phyloP scores from a whole-genome alignment of 805 yeast species.

The Pichia kluyveri region DNA sequence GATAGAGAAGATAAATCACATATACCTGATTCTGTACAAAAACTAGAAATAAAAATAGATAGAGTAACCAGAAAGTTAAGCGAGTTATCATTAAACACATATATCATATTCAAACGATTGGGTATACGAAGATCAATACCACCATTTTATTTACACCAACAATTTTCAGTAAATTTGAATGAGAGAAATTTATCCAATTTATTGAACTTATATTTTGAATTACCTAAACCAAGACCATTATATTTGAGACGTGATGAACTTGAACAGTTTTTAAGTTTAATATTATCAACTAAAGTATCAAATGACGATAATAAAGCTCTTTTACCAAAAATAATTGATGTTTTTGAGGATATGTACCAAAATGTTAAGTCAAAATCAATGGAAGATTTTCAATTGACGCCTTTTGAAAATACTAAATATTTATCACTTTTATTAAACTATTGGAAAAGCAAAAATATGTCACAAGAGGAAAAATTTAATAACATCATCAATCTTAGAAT shows the following conservation, averaged over 20 bases:
- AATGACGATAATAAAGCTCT: constrained; percentile 5
- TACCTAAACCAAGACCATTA: constrained; percentile 12
- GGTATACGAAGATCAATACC: constrained; percentile 6
- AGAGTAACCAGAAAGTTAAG: constrained; percentile 4
- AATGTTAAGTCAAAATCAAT: background rate
- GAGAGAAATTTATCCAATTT: constrained; percentile 2
- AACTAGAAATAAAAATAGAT: constrained; percentile 2
- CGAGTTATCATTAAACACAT: constrained; percentile 4
- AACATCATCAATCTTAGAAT: background rate
- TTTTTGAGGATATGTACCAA: constrained; percentile 10
- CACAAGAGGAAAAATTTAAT: constrained; percentile 3
- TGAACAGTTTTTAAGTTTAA: constrained; percentile 10
- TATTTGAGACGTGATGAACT: constrained; percentile 13
- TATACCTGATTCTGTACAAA: background rate
- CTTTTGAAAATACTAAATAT: constrained; percentile 10
- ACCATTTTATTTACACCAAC: constrained; percentile 15
- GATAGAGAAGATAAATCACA: background rate
- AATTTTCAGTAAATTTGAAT: constrained; percentile 8
- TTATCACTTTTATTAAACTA: constrained; percentile 4
- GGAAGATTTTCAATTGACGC: constrained; percentile 9
- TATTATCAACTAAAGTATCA: constrained; percentile 6
- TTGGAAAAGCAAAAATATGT: background rate
- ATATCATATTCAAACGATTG: constrained; percentile 8
- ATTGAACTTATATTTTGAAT: constrained; percentile 14
- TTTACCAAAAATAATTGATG: constrained; percentile 5